Evolutionary conservation across 2,329 filamentous ascomycete species (phyloP).

Genomic region (Aspergillus versicolor): DNA sequence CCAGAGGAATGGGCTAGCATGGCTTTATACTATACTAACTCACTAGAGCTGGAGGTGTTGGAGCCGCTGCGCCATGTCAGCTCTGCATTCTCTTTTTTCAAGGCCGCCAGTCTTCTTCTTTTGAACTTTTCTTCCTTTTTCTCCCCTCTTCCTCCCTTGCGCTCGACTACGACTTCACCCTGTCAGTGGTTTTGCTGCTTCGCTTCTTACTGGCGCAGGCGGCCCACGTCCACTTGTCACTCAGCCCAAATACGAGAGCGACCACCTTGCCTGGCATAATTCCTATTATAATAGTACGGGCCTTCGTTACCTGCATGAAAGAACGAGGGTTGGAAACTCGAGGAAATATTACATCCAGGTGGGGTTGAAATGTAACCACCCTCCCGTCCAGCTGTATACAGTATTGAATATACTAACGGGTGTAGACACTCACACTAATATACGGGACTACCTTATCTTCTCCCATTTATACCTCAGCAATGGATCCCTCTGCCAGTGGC

Average conservation of each 20-base stretch:
- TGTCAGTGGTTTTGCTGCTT: not conserved
- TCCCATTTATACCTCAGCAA: not conserved
- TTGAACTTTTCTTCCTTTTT: not conserved
- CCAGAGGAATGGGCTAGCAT: not conserved
- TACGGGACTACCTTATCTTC: not conserved
- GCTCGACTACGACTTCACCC: not conserved
- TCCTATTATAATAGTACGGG: not conserved
- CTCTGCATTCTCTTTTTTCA: conserved; percentile 6
- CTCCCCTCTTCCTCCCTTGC: conserved; percentile 4
- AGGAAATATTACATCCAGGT: not conserved
- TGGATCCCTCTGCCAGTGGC: too few species aligned
- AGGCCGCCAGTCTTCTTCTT: not conserved
- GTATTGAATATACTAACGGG: not conserved
- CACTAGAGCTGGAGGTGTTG: not conserved
- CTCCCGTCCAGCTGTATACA: not conserved
- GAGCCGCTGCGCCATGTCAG: conserved; percentile 25
- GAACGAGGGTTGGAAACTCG: not conserved
- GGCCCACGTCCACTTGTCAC: not conserved
- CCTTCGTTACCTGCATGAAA: not conserved
- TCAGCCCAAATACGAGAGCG: not conserved
- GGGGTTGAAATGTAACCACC: not conserved
- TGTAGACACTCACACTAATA: not conserved
- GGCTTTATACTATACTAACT: conserved; percentile 3
- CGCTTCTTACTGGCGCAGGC: not conserved
- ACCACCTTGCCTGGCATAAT: not conserved